Base-by-base conservation (phyloP, 2,329 filamentous ascomycete genomes). In the Moelleriella libera region DNA sequence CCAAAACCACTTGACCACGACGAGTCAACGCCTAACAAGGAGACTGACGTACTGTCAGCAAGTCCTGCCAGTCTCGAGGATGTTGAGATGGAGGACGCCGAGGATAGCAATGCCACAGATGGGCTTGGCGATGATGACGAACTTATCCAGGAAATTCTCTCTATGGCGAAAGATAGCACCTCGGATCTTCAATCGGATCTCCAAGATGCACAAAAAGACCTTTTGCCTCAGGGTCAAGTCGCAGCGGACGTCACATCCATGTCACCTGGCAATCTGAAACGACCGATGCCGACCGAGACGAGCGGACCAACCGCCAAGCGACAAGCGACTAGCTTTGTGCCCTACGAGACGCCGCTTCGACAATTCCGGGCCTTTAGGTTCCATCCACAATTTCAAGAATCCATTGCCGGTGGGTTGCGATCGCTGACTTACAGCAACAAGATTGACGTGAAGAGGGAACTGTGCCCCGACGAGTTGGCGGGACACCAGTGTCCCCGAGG, bases 351-450 rank as follows among this genome's bases (percentile, higher is more conserved):
- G 59, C 85, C 88, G 32, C 71, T 98, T 51, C 80, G 78, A 55
- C 76, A 78, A 55, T 96, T 97, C 64, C 87, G 81, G 62, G 83
- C 86, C 39, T 98, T 86, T 66, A 87, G 90, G 55, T 96, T 90
- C 61, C 89, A 97, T 60, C 86, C 87, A 32, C 71, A 77, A 46
- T 97, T 82, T 66, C 69, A 72, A 53, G 64, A 83, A 45, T 70
- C 78, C 48, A 80, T 95, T 49, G 62, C 78, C 48, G 83, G 82
- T 52, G 90, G 90, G 42, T 83, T 88, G 60, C 82, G 84, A 60
- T 97, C 92, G 53, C 74, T 94, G 69, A 97, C 89, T 42, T 97
- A 90, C 68, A 96, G 87, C 68, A 86, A 94, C 65, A 83, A 82
- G 55, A 94, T 98, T 65, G 81, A 96, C 61, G 73, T 81, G 29